These are phyloP conservation scores for Micractinium sp. DNA, from an alignment of 139 green algal species.

Conservation along the genomic window DNA sequence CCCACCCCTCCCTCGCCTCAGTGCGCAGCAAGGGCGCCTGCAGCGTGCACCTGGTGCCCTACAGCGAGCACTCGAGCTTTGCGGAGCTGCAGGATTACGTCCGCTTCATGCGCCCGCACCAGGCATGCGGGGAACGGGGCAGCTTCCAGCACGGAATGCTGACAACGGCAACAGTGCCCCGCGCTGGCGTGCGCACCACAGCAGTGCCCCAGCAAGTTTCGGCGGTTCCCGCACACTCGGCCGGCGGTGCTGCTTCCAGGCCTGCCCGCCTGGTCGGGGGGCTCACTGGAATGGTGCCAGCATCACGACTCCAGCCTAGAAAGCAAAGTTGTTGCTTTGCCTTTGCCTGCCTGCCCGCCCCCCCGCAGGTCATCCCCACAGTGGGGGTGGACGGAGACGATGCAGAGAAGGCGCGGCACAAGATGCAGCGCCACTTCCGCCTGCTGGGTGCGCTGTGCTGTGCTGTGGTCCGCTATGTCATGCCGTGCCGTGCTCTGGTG, in stretches of 20 bases:
- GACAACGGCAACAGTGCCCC: too few relatives aligned
- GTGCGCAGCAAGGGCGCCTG: slow-evolving; percentile 57
- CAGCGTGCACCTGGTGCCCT: slow-evolving; percentile 82
- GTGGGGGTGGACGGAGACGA: slow-evolving; percentile 69
- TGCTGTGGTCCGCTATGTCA: background rate
- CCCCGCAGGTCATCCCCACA: slow-evolving; percentile 82
- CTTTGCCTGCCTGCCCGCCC: background rate
- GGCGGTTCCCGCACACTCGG: too few relatives aligned
- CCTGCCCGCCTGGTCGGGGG: background rate
- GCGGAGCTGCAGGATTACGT: slow-evolving; percentile 86
- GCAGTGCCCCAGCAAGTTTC: too few relatives aligned
- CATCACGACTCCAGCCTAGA: background rate
- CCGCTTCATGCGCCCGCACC: slow-evolving; percentile 50
- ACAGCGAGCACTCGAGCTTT: slow-evolving; percentile 90
- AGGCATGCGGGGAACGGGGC: too few relatives aligned
- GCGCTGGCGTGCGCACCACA: too few relatives aligned
- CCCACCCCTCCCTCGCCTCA: background rate
- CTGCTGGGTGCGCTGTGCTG: background rate
- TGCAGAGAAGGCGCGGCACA: slow-evolving; percentile 37
- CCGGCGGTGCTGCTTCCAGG: background rate
- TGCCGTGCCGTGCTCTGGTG: background rate
- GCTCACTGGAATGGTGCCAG: too few relatives aligned
- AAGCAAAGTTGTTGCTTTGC: background rate
- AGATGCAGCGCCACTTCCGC: slow-evolving; percentile 61
- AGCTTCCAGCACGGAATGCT: too few relatives aligned